These are phyloP conservation scores for Theileria annulata DNA, from an alignment of 169 alveolate species.

Conservation along the genomic window DNA sequence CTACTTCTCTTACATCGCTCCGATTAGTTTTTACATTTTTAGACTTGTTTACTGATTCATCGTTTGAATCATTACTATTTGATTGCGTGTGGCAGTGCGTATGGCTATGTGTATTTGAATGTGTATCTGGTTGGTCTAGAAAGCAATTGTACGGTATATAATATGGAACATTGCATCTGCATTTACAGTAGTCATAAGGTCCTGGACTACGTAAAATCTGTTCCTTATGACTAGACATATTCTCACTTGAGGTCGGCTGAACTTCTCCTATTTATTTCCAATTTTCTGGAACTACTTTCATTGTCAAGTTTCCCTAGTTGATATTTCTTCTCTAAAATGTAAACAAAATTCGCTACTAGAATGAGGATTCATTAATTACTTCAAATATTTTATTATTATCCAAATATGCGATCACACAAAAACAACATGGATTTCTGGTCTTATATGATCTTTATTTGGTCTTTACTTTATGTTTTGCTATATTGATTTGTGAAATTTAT, in stretches of 20 bases:
- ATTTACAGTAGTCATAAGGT: conserved; percentile 8
- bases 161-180: conserved; percentile 16
- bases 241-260: background rate
- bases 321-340: too few species aligned
- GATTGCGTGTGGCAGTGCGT: background rate
- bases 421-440: too few species aligned
- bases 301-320: too few species aligned
- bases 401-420: too few species aligned
- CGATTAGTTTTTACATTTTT: background rate
- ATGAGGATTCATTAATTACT: too few species aligned
- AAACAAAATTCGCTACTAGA: too few species aligned
- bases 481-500: too few species aligned
- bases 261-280: background rate
- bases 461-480: too few species aligned
- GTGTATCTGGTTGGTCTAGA: background rate
- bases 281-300: too few species aligned
- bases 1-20: background rate
- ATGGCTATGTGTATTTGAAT: background rate
- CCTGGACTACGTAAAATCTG: background rate
- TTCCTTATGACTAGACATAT: background rate
- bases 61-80: background rate
- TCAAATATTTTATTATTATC: too few species aligned
- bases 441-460: too few species aligned
- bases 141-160: background rate
- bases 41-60: background rate